phyloP scores from a whole-genome alignment of 2,329 filamentous ascomycete genomes.

The Claviceps purpurea region DNA sequence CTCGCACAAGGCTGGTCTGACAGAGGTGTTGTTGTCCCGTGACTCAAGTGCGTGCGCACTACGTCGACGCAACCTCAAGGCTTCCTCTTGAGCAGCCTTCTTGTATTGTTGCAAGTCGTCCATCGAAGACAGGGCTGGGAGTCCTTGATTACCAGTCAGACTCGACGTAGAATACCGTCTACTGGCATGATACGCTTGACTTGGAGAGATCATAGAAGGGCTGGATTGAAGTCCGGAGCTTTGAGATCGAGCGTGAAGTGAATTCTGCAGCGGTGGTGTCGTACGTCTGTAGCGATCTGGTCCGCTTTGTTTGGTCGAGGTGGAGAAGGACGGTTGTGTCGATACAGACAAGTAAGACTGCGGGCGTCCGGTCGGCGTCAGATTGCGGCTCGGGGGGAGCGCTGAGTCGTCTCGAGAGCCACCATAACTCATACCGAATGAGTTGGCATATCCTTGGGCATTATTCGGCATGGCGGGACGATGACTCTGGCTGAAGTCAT shows the following conservation, averaged over 20 bases:
- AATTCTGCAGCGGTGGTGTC: conserved; percentile 30
- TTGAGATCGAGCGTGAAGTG: conserved; percentile 24
- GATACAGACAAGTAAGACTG: conserved; percentile 29
- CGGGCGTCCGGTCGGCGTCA: conserved; percentile 25
- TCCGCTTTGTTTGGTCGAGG: conserved; percentile 32
- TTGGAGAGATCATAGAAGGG: conserved; percentile 16
- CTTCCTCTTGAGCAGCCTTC: conserved; percentile 46
- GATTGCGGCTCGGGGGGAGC: conserved; percentile 28
- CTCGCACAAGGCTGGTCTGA: conserved; percentile 10
- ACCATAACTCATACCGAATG: conserved; percentile 21
- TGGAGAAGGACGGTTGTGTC: conserved; percentile 34
- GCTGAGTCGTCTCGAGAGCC: conserved; percentile 41
- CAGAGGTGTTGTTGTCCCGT: conserved; percentile 11
- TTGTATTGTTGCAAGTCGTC: conserved; percentile 59
- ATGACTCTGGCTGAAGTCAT: conserved; percentile 11
- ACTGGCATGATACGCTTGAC: conserved; percentile 8
- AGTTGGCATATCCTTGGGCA: conserved; percentile 25
- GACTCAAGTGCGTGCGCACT: conserved; percentile 58
- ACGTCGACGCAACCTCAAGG: conserved; percentile 65
- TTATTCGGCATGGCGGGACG: conserved; percentile 17
- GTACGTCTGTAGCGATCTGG: conserved; percentile 69
- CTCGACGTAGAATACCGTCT: conserved; percentile 23
- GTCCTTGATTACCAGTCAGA: conserved; percentile 33
- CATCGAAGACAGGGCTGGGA: conserved; percentile 33
- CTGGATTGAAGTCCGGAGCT: conserved; percentile 21